A percentile compares a stretch with the other conserved stretches of the same genome.
phyloP scores from a whole-genome alignment of 2,329 filamentous ascomycete species.

The Coniochaeta prunicola region DNA sequence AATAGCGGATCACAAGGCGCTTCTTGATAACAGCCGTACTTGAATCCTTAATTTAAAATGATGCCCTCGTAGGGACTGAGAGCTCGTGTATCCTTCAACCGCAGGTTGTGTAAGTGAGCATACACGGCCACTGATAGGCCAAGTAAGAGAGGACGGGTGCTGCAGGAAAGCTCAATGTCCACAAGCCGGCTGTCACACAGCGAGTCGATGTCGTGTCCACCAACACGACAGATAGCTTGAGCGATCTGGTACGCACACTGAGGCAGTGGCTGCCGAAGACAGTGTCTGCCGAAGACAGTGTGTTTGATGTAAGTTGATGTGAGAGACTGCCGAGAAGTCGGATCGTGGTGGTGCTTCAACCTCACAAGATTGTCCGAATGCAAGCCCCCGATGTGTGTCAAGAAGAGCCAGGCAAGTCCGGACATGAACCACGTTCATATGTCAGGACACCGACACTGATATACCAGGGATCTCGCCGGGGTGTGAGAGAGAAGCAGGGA shows the following conservation, averaged over 20 bases:
- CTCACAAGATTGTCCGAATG: background rate
- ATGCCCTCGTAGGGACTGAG: background rate
- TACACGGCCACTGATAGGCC: background rate
- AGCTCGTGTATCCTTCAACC: background rate
- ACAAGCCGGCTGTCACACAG: background rate
- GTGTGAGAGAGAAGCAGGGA: background rate
- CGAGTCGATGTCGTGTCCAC: background rate
- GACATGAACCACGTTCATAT: background rate
- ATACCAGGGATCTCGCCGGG: background rate
- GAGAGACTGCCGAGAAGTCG: background rate
- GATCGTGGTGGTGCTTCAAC: background rate
- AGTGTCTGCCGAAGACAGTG: conserved; percentile 1
- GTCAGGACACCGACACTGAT: background rate
- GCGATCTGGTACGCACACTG: background rate
- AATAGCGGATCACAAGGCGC: background rate
- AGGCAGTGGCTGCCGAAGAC: background rate
- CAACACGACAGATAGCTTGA: background rate
- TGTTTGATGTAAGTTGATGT: background rate
- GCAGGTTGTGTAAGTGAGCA: background rate
- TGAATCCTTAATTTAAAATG: background rate
- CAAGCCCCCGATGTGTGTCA: background rate
- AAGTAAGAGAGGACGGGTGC: background rate
- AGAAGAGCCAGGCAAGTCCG: background rate
- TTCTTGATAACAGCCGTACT: background rate
- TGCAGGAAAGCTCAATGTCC: background rate